These are phyloP conservation scores for Mycena epipterygia DNA, from an alignment of 768 basidiomycete genomes.

Conservation along the genomic window DNA sequence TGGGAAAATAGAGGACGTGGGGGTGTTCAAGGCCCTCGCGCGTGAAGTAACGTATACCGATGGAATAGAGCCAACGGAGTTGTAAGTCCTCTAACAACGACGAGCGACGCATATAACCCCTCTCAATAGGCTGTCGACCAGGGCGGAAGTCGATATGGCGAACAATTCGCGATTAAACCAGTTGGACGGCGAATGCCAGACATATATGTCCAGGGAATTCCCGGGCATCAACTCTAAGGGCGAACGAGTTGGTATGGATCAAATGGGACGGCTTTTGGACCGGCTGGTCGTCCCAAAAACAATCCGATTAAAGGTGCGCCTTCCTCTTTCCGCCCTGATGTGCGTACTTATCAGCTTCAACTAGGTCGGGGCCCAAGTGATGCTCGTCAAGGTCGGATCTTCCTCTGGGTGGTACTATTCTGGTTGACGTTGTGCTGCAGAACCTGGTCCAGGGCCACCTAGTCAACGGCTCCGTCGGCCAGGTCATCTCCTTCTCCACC, in stretches of 20 bases:
- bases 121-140: constrained; percentile 71
- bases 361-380: constrained; percentile 87
- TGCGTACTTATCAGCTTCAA: not conserved
- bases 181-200: constrained; percentile 53
- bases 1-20: constrained; percentile 62
- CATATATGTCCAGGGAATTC: constrained; percentile 61
- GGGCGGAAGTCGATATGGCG: constrained; percentile 78
- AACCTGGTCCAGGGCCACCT: constrained; percentile 77
- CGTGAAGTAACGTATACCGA: constrained; percentile 75
- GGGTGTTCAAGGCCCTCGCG: constrained; percentile 67
- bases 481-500: constrained; percentile 62
- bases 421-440: constrained; percentile 48
- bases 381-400: constrained; percentile 81
- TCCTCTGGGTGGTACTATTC: not conserved
- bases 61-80: constrained; percentile 84
- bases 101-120: not conserved
- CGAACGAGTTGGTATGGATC: constrained; percentile 46
- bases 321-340: constrained; percentile 6
- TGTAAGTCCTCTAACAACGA: constrained; percentile 59
- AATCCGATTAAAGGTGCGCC: constrained; percentile 64
- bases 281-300: constrained; percentile 69
- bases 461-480: constrained; percentile 80
- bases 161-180: constrained; percentile 67
- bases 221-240: constrained; percentile 62
- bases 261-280: constrained; percentile 63